Evolutionary conservation across 805 yeast species (phyloP), one percentile per base, ranked within the genome.

Genomic region (Priceomyces castillae): DNA sequence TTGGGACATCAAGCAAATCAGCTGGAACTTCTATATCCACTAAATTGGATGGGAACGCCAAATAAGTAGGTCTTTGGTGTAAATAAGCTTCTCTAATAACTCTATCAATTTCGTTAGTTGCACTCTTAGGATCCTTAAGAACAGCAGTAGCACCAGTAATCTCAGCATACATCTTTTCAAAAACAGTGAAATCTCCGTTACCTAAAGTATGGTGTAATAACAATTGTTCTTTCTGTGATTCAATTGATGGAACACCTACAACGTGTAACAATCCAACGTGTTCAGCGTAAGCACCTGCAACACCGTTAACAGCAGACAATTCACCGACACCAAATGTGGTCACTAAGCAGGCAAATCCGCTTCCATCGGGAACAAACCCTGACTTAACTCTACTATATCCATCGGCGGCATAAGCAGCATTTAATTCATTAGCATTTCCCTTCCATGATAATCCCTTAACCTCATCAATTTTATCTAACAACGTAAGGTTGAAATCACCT

Each of bases 141-240:
- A 63, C 57, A 2, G 64, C 59, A 3, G 66, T 57, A 45, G 67
- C 61, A 30, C 59, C 57, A 34, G 65, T 58, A 40, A 64, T 61
- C 56, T 57, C 53, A 46, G 57, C 53, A 43, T 67, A 61, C 69
- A 64, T 63, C 46, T 61, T 52, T 58, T 61, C 60, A 57, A 59
- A 64, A 22, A 63, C 69, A 36, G 73, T 63, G 56, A 67, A 64
- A 57, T 67, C 73, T 18, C 73, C 73, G 53, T 68, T 67, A 37
- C 73, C 73, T 57, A 68, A 61, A 26, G 73, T 68, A 54, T 67
- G 73, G 59, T 67, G 72, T 48, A 64, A 56, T 56, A 67, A 58
- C 56, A 67, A 62, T 43, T 65, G 71, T 53, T 67, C 64, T 45
- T 65, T 54, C 48, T 62, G 66, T 4, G 67, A 53, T 6, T 61